Conservation (phyloP, 805 yeast genomes). For the Yamadazyma philogaea region DNA sequence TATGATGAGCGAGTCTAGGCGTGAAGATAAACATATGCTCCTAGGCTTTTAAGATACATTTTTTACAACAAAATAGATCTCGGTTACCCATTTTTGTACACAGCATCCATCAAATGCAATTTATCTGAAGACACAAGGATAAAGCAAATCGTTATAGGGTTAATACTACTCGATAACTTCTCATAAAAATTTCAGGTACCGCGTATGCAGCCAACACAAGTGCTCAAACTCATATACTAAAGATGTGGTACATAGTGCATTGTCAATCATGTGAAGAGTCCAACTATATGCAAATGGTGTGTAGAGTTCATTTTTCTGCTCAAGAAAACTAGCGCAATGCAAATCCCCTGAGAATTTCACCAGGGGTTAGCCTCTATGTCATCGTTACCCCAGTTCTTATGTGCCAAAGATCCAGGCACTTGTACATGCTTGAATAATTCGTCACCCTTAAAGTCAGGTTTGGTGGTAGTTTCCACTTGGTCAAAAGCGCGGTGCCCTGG, state of each 20-base stretch:
- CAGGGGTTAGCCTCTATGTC: conserved; percentile 63
- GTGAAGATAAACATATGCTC: no score
- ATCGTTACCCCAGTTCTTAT: conserved; percentile 42
- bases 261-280: background rate
- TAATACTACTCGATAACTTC: background rate
- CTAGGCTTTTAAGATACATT: no score
- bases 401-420: conserved; percentile 49
- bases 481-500: background rate
- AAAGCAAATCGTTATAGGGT: background rate
- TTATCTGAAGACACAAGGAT: no score
- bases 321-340: no score
- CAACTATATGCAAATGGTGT: no score
- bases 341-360: conserved; percentile 26
- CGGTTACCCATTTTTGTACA: no score
- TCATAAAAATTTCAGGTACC: background rate
- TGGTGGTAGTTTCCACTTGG: background rate
- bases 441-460: conserved; percentile 36
- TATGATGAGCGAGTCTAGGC: no score
- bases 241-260: background rate
- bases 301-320: no score
- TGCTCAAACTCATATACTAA: background rate
- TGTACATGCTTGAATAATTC: conserved; percentile 48
- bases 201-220: background rate
- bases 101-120: no score
- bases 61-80: no score